Base-by-base conservation (phyloP, 192 early-diverging fungal genomes). In the Kappamyces sp. region DNA sequence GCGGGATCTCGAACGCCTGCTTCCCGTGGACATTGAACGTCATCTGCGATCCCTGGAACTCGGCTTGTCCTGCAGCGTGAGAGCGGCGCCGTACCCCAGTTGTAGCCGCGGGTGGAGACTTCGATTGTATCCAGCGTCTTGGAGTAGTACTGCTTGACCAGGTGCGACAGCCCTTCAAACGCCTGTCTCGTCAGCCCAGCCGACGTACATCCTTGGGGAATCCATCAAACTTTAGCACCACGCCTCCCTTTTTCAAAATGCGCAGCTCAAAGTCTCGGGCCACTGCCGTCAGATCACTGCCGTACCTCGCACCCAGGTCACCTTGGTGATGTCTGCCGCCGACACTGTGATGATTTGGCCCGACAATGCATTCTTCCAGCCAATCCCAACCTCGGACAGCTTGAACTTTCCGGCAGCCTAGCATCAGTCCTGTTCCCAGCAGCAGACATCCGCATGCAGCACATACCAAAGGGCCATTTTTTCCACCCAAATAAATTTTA, bases 41-140 rank as follows among this genome's bases (percentile, higher is more conserved):
- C 65, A 99, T 68, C 36, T 81, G 66, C 33, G 79, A 62, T n/a
- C 77, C 78, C 72, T 67, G 60, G 45, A 79, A 79, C 45, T 79
- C 77, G 31, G 60, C 59, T 35, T 65, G 52, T 51, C 22, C 22
- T 22, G 22, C 22, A 22, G 0, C 22, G 22, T 22, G 22, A 22
- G 22, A 22, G 22, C 22, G 22, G 22, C 0, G 22, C 22, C 22
- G 22, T 22, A 22, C 96, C 96, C 96, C 96, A 99, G 76, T 99
- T 96, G 87, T 91, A 94, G 33, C 95, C 95, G 59, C 86, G 86
- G 6, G 94, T 67, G 60, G 90, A 90, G 47, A 90, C 66, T 59
- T 99, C 93, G 62, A 85, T 87, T 30, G 71, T 64, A 59, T 96
- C 92, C 14, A 98, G 66, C 0, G 69, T 73, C 45, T 90, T 66